Conservation (phyloP, 2,329 filamentous ascomycete genomes). For the Stachybotrys chartarum region DNA sequence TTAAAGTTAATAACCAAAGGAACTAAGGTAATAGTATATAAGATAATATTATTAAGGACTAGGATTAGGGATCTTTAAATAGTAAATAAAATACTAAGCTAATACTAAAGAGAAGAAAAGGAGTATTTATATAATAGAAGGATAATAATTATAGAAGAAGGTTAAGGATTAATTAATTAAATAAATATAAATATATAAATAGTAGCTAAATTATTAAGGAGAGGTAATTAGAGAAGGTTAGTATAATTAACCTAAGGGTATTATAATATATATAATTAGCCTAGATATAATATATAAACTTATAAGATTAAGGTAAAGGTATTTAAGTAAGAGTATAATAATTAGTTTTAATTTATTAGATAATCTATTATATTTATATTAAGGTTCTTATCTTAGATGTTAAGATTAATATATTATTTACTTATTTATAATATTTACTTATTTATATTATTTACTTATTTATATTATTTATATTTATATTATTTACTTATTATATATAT, state of each 20-base stretch:
- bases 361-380: slow-evolving; percentile 14
- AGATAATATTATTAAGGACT: background rate
- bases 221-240: background rate
- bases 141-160: slow-evolving; percentile 2
- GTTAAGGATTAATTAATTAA: background rate
- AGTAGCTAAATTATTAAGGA: slow-evolving; percentile 1
- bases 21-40: too few species aligned
- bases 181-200: background rate
- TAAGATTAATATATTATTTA: too few species aligned
- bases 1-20: too few species aligned
- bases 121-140: background rate
- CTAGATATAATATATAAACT: background rate
- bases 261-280: background rate
- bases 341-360: slow-evolving; percentile 5
- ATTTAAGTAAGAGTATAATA: too few species aligned
- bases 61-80: background rate
- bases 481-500: background rate
- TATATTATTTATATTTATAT: background rate
- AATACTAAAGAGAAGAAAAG: background rate
- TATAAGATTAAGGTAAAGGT: background rate
- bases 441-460: slow-evolving; percentile 4
- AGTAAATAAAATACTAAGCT: background rate
- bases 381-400: slow-evolving; percentile 1
- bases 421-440: slow-evolving; percentile 7
- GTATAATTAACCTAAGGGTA: background rate